phyloP scores from a whole-genome alignment of 805 yeast species.

The Ogataea corticis region DNA sequence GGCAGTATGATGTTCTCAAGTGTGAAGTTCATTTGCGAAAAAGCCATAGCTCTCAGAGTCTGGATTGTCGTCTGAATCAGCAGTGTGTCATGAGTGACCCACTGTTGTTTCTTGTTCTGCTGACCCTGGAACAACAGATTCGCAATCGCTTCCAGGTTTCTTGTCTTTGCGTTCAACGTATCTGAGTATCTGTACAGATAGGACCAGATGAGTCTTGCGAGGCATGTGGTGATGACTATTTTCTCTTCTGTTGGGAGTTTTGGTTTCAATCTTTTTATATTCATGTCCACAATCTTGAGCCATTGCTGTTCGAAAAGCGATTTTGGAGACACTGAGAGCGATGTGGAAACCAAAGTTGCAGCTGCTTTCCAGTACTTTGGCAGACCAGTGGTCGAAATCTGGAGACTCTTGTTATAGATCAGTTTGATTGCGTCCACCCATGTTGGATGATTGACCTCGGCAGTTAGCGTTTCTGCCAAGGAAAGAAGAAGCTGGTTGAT shows the following conservation, averaged over 20 bases:
- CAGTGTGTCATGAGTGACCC: constrained; percentile 68
- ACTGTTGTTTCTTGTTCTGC: constrained; percentile 60
- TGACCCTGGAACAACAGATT: constrained; percentile 52
- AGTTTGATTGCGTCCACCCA: constrained; percentile 83
- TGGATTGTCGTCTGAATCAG: constrained; percentile 69
- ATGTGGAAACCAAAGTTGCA: constrained; percentile 66
- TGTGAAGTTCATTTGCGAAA: constrained; percentile 72
- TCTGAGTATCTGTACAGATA: constrained; percentile 85
- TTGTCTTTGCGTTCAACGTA: constrained; percentile 81
- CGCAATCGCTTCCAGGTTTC: constrained; percentile 68
- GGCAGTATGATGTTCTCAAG: constrained; percentile 78
- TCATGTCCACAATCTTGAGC: constrained; percentile 66
- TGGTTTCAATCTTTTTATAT: constrained; percentile 62
- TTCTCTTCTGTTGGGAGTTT: constrained; percentile 51
- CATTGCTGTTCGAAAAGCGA: constrained; percentile 72
- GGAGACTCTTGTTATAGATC: constrained; percentile 52
- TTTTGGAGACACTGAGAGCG: constrained; percentile 77
- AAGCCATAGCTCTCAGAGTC: constrained; percentile 75
- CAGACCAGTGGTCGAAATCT: constrained; percentile 44
- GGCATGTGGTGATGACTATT: constrained; percentile 58
- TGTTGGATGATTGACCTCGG: constrained; percentile 93
- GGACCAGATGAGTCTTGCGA: constrained; percentile 84
- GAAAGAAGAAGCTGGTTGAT: constrained; percentile 74
- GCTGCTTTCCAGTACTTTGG: constrained; percentile 64
- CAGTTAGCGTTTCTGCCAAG: constrained; percentile 81